phyloP scores from a whole-genome alignment of 2,329 filamentous ascomycete species.

The Sphaceloma murrayae region DNA sequence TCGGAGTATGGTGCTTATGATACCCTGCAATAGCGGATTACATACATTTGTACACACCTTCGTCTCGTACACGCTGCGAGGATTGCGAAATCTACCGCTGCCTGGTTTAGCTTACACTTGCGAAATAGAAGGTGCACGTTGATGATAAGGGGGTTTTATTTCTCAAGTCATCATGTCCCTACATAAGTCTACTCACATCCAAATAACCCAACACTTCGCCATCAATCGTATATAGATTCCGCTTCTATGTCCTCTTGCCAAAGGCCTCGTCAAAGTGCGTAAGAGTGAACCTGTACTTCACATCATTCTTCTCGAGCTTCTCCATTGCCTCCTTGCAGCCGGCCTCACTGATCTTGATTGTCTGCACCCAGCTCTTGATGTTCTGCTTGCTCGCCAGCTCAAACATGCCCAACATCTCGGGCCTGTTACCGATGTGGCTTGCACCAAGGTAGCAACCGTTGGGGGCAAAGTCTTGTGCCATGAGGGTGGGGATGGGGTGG shows the following conservation, averaged over 20 bases:
- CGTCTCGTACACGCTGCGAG: no score
- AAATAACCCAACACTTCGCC: not conserved
- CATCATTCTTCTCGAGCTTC: slow-evolving; percentile 60
- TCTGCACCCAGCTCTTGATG: slow-evolving; percentile 48
- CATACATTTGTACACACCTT: no score
- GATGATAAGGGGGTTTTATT: no score
- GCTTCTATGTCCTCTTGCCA: slow-evolving; percentile 37
- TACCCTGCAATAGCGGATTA: no score
- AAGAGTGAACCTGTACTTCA: slow-evolving; percentile 58
- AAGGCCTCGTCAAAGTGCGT: slow-evolving; percentile 60
- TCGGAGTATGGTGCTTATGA: no score
- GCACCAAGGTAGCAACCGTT: slow-evolving; percentile 55
- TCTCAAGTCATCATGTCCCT: no score
- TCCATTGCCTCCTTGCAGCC: slow-evolving; percentile 61
- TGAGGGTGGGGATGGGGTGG: slow-evolving; percentile 60
- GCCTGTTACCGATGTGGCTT: slow-evolving; percentile 41
- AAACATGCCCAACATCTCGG: slow-evolving; percentile 44
- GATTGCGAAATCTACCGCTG: no score
- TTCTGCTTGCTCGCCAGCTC: slow-evolving; percentile 43
- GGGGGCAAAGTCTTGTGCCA: slow-evolving; percentile 61
- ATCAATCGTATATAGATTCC: no score
- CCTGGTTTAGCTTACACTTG: no score
- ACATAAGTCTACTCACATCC: no score
- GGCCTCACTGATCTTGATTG: slow-evolving; percentile 61
- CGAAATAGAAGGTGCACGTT: no score